A percentile compares a stretch with the other conserved stretches of the same genome.
Conservation (phyloP, 768 basidiomycete species). For the Lactifluus subvellereus region DNA sequence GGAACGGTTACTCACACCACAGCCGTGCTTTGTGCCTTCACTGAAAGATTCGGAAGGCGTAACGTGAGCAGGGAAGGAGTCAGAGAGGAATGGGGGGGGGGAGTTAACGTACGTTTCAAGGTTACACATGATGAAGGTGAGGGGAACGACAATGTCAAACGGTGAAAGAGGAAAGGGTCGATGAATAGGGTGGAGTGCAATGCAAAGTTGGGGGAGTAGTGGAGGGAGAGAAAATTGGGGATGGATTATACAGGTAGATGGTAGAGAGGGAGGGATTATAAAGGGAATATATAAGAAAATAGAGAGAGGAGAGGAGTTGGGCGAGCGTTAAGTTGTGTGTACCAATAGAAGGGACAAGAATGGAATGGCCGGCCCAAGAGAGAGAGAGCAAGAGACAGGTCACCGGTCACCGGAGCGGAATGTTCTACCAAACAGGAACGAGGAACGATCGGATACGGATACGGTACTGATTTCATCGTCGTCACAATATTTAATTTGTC, state of each 20-base stretch:
- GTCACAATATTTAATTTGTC: neutral
- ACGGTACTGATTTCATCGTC: too few relatives aligned
- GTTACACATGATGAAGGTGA: conserved; percentile 32
- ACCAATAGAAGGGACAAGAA: too few relatives aligned
- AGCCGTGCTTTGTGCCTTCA: conserved; percentile 70
- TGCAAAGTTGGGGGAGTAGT: conserved; percentile 7
- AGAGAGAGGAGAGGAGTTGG: conserved; percentile 18
- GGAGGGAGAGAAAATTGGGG: neutral
- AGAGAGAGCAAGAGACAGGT: too few relatives aligned
- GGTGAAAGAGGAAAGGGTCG: conserved; percentile 6
- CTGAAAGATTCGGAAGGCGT: conserved; percentile 36
- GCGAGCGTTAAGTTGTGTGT: neutral
- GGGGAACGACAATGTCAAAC: neutral
- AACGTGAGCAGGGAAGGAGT: conserved; percentile 20
- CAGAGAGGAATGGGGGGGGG: conserved; percentile 6
- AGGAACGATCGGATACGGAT: too few relatives aligned
- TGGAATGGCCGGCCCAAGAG: too few relatives aligned
- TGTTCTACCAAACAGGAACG: too few relatives aligned
- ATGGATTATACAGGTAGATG: conserved; percentile 14
- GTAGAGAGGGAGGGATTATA: conserved; percentile 22
- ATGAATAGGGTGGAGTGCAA: conserved; percentile 1
- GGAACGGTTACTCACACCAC: conserved; percentile 41
- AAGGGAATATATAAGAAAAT: conserved; percentile 18
- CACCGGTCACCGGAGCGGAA: neutral
- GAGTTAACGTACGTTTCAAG: conserved; percentile 35